These are phyloP conservation scores for Auriscalpium orientale DNA, from an alignment of 768 basidiomycete species.

Conservation along the genomic window DNA sequence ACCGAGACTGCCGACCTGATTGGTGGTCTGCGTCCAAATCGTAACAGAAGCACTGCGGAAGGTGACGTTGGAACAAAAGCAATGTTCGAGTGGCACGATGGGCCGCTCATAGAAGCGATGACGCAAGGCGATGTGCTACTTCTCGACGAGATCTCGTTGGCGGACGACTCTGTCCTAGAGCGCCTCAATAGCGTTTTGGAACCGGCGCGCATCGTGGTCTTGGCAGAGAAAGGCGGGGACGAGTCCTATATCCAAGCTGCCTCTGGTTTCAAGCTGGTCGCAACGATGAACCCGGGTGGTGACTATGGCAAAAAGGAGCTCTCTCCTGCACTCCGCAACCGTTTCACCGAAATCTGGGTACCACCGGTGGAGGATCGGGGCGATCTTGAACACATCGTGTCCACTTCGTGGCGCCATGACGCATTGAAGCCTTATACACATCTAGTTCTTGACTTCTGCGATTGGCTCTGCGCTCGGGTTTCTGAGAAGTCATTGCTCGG, in stretches of 20 bases:
- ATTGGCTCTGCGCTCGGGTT: slow-evolving; percentile 65
- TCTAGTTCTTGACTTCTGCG: slow-evolving; percentile 64
- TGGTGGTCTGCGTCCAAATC: slow-evolving; percentile 83
- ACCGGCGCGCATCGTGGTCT: slow-evolving; percentile 75
- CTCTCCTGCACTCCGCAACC: slow-evolving; percentile 91
- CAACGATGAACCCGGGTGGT: slow-evolving; percentile 99
- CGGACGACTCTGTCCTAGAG: slow-evolving; percentile 96
- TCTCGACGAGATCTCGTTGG: slow-evolving; percentile 94
- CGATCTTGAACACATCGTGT: slow-evolving; percentile 76
- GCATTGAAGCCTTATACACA: slow-evolving; percentile 48
- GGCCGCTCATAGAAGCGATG: slow-evolving; percentile 95
- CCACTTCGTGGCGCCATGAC: slow-evolving; percentile 55
- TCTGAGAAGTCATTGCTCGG: slow-evolving; percentile 63
- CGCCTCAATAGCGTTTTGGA: slow-evolving; percentile 97
- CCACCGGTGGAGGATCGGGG: slow-evolving; percentile 65
- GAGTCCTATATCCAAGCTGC: slow-evolving; percentile 60
- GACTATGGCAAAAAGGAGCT: slow-evolving; percentile 99
- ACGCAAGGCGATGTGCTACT: slow-evolving; percentile 74
- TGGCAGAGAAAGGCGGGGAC: slow-evolving; percentile 87
- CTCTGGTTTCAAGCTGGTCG: slow-evolving; percentile 76
- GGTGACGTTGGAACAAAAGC: slow-evolving; percentile 47
- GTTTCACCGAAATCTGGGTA: slow-evolving; percentile 99
- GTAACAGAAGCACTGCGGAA: slow-evolving; percentile 58
- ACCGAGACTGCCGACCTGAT: slow-evolving; percentile 97
- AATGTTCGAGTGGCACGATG: slow-evolving; percentile 96